phyloP scores from a whole-genome alignment of 2,329 filamentous ascomycete species.

The Ilyonectria destructans region DNA sequence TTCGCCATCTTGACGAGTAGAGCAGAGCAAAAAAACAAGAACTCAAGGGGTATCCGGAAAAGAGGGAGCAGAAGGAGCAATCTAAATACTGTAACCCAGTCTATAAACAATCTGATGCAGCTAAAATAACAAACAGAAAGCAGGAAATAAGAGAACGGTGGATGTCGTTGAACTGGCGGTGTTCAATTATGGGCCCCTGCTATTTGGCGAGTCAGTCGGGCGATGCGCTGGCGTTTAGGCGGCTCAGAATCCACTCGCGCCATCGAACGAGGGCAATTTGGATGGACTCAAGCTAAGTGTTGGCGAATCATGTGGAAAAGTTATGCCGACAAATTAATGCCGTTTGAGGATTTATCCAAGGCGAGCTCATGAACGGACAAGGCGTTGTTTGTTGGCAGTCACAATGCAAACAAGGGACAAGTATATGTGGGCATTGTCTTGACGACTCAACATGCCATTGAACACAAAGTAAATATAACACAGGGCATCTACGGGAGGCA shows the following conservation, averaged over 20 bases:
- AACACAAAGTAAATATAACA: constrained; percentile 51
- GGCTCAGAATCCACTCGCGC: not conserved
- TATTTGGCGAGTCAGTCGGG: constrained; percentile 29
- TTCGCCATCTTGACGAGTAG: constrained; percentile 45
- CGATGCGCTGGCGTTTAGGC: constrained; percentile 30
- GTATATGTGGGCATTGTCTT: not conserved
- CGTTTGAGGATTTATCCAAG: no score
- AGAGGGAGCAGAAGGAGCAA: not conserved
- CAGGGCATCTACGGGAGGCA: constrained; percentile 49
- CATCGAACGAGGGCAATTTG: not conserved
- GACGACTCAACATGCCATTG: constrained; percentile 31
- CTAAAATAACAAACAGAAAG: constrained; percentile 15
- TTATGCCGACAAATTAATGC: not conserved
- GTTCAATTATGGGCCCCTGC: constrained; percentile 35
- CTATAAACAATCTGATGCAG: constrained; percentile 14
- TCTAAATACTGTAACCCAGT: not conserved
- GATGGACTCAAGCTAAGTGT: not conserved
- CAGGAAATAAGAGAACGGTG: not conserved
- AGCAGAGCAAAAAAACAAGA: not conserved
- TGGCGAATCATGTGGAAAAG: not conserved
- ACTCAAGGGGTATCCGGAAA: not conserved
- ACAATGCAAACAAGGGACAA: not conserved
- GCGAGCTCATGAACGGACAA: not conserved
- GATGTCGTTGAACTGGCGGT: constrained; percentile 45
- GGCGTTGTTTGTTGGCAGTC: no score